Evolutionary conservation across 2,329 filamentous ascomycete species (phyloP), one percentile per base, ranked within the genome.

Genomic region (Ampelomyces quisqualis): DNA sequence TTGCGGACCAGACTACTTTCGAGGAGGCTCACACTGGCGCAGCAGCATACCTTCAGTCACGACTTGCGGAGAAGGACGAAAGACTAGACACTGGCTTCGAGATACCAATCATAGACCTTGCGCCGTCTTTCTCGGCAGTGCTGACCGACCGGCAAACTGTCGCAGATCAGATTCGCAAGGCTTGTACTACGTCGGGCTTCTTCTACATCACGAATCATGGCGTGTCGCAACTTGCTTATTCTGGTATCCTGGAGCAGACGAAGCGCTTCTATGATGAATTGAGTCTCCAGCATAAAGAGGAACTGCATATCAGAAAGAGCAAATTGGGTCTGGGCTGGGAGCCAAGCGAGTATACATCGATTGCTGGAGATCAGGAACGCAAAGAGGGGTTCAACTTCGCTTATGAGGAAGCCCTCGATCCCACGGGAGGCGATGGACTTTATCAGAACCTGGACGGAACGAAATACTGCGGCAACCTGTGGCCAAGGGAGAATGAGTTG

Each of bases 361-460:
- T 71, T 13, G 70, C 69, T 9, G 68, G 69, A 9, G 65, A 65
- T 22, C 49, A 61, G 11, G 70, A 73, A 51, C 66, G 64, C 0
- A 72, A 73, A 40, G 67, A 72, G 38, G 67, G 62, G 2, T 73
- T 71, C 53, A 73, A 73, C 35, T 72, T 66, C 53, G 65, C 68
- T 5, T 73, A 74, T 39, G 70, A 73, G 49, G 55, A 50, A 14
- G 60, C 49, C 7, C 55, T 73, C 5, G 71, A 73, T 40, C 57
- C 53, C 2, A 65, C 55, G 1, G 70, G 69, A 4, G 69, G 70
- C 10, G 70, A 74, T 57, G 70, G 70, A 4, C 42, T 60, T 42
- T 73, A 72, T 45, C 51, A 55, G 10, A 69, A 73, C 23, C 47
- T 73, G 3, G 70, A 73, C 46, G 70, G 70, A 4, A 57, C 49